These are phyloP conservation scores for Colletotrichum siamense DNA, from an alignment of 2,329 filamentous ascomycete genomes.

Conservation along the genomic window DNA sequence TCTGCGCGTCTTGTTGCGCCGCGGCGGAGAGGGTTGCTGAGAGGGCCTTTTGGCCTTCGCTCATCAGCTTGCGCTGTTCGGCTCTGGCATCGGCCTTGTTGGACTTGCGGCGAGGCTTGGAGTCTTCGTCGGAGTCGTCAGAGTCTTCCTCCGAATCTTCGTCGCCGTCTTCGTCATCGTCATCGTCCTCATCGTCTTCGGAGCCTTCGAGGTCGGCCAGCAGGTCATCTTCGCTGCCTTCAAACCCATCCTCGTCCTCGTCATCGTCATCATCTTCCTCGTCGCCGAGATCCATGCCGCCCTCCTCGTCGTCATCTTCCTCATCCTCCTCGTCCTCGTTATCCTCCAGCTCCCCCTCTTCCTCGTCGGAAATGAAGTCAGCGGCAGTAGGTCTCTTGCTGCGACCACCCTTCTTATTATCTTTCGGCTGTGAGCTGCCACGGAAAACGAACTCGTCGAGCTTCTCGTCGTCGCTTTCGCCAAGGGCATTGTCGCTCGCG, in stretches of 20 bases:
- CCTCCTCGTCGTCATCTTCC: constrained; percentile 43
- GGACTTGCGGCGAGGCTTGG: constrained; percentile 4
- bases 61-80: constrained; percentile 72
- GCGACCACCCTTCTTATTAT: constrained; percentile 26
- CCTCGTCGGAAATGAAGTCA: constrained; percentile 61
- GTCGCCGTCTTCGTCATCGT: constrained; percentile 22
- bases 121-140: constrained; percentile 33
- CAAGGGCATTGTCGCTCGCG: constrained; percentile 74
- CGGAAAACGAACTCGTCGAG: constrained; percentile 76
- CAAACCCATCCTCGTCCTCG: constrained; percentile 35
- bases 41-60: constrained; percentile 69
- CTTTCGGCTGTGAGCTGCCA: constrained; percentile 59
- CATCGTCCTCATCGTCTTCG: constrained; percentile 34
- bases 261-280: constrained; percentile 38
- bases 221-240: constrained; percentile 31
- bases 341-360: constrained; percentile 40
- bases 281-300: constrained; percentile 35
- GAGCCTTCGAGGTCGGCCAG: constrained; percentile 26
- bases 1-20: constrained; percentile 78
- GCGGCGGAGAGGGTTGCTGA: constrained; percentile 67
- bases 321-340: constrained; percentile 42
- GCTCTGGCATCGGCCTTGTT: constrained; percentile 44
- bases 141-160: constrained; percentile 38
- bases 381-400: constrained; percentile 53
- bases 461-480: constrained; percentile 81